Evolutionary conservation across 805 yeast genomes (phyloP), one percentile per base, ranked within the genome.

Genomic region (Yamadazyma laniorum): DNA sequence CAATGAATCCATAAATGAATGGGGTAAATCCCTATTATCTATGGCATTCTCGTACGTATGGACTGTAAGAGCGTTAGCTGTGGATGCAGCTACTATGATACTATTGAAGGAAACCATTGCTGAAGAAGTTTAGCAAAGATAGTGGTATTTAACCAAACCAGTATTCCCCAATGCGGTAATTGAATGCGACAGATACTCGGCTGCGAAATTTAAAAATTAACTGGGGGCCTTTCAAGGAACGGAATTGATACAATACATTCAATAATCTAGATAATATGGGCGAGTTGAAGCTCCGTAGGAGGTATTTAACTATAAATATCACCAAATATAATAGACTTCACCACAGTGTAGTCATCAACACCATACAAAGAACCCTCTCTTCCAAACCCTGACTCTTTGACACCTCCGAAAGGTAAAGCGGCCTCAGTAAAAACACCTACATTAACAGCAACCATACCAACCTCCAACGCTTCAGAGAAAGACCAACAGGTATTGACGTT

Each of bases 331-430:
- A 77, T 63, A 7, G 79, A 63, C 53, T 78, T 78, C 44, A 82
- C 58, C 16, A 74, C 73, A 6, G 78, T 65, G 61, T 84, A 85
- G 59, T 85, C 93, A 39, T 84, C 87, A 35, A 83, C 56, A 27
- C 93, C 93, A 56, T 78, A 80, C 52, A 75, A 73, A 17, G 89
- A 81, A 40, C 89, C 90, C 64, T 84, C 90, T 60, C 89, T 76
- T 37, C 93, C 91, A 50, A 80, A 82, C 1, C 91, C 95, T 25
- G 86, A 79, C 59, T 82, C 77, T 53, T 82, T 82, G 32, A 85
- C 72, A 35, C 95, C 95, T 16, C 95, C 95, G 52, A 80, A 81
- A 30, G 86, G 85, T 44, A 80, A 54, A n/a, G 82, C 71, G 22
- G 73, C 68, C 45, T 77, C 82, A 5, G 80, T 71, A 54, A 77